Evolutionary conservation across 345 rosid genomes (phyloP).

Genomic region (Eucalyptus regnans): DNA sequence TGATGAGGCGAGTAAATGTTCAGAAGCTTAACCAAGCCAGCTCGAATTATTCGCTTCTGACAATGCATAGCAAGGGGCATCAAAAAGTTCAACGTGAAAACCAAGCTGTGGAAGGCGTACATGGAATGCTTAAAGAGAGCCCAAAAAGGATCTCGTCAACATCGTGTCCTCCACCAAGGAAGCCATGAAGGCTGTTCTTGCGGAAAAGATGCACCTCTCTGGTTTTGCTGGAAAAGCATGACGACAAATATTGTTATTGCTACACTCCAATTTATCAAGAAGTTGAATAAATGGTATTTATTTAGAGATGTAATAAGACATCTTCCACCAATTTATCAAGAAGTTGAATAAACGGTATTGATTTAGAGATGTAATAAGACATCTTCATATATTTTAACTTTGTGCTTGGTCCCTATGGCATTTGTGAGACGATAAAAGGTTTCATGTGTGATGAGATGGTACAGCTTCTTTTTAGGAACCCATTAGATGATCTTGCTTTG

Average conservation of each 20-base stretch:
- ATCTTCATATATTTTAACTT: too few species aligned
- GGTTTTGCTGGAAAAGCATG: conserved; percentile 81
- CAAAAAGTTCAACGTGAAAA: conserved; percentile 87
- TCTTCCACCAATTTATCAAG: not conserved
- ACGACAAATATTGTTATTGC: not conserved
- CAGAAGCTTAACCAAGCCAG: not conserved
- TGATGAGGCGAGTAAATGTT: too few species aligned
- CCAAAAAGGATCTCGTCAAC: conserved; percentile 56
- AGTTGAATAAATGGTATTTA: too few species aligned
- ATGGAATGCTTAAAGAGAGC: conserved; percentile 42
- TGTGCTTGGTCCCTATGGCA: too few species aligned
- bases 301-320: too few species aligned
- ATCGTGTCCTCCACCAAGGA: conserved; percentile 59
- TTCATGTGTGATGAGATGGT: too few species aligned
- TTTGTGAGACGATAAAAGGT: too few species aligned
- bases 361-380: too few species aligned
- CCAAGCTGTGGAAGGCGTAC: conserved; percentile 74
- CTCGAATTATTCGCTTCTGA: not conserved
- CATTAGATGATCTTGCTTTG: too few species aligned
- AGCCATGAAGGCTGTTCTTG: conserved; percentile 72
- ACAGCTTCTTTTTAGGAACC: too few species aligned
- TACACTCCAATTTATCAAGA: too few species aligned
- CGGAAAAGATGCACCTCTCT: conserved; percentile 75
- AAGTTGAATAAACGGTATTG: too few species aligned
- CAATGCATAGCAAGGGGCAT: conserved; percentile 80